phyloP scores from a whole-genome alignment of 768 basidiomycete species.

The Candolleomyces aberdarensis region DNA sequence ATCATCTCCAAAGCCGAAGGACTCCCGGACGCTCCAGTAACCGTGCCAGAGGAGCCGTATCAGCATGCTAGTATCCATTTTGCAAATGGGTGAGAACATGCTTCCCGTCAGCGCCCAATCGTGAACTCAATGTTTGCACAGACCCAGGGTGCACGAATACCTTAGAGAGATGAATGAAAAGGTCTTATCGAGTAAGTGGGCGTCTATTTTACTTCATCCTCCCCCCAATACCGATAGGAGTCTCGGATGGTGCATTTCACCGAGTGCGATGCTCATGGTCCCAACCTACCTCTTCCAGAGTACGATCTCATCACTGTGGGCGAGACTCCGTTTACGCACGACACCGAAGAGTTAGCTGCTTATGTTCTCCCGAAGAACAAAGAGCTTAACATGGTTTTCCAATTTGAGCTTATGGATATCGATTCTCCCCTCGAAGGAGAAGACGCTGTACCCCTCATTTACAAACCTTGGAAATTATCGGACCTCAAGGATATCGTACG shows the following conservation, averaged over 20 bases:
- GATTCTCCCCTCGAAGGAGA: constrained; percentile 41
- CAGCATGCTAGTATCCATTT: constrained; percentile 53
- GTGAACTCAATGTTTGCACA: constrained; percentile 16
- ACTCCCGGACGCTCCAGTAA: constrained; percentile 64
- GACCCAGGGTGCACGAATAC: constrained; percentile 65
- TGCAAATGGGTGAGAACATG: constrained; percentile 52
- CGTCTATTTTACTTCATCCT: neutral
- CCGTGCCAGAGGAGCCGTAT: constrained; percentile 44
- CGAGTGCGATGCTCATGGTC: neutral
- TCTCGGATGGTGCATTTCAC: neutral
- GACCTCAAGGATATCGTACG: constrained; percentile 46
- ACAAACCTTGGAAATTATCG: constrained; percentile 47
- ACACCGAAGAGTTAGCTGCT: constrained; percentile 45
- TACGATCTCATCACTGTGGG: constrained; percentile 64
- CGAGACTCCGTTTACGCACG: constrained; percentile 59
- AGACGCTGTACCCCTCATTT: constrained; percentile 36
- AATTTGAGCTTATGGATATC: constrained; percentile 60
- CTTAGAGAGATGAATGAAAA: constrained; percentile 62
- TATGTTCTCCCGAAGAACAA: constrained; percentile 57
- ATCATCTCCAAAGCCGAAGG: constrained; percentile 60
- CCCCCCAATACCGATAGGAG: neutral
- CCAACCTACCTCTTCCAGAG: constrained; percentile 25
- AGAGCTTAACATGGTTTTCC: constrained; percentile 65
- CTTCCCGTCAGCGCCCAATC: neutral
- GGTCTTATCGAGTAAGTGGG: constrained; percentile 53